Evolutionary conservation across 2,329 filamentous ascomycete species (phyloP), one percentile per base, ranked within the genome.

Genomic region (Fusarium concolor): DNA sequence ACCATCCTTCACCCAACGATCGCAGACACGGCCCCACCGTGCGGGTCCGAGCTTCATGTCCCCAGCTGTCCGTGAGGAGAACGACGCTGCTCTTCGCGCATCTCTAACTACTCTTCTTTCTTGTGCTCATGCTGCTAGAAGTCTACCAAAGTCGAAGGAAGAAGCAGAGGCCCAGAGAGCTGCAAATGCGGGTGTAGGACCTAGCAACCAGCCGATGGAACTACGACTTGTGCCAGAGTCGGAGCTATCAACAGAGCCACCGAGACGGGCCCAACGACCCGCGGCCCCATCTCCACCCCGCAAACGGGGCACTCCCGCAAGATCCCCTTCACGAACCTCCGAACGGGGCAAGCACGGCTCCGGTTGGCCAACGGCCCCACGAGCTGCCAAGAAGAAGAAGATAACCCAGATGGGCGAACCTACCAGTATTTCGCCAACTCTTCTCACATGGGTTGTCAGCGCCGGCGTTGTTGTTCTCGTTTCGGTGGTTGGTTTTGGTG

Each of bases 41-140:
- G 78, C 76, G 42, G 75, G 82, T 52, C 79, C 85, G 66, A 91
- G 89, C 77, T 88, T 92, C 76, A 87, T 93, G 76, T 90, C 91
- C 0, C 90, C 92, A 2, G 87, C 88, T 5, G 89, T 92, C 72
- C 92, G 93, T 71, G 90, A 92, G 46, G 94, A 98, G 72, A 94
- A 98, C 73, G 96, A 99, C 73, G 96, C 94, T 29, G 96, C 94
- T 3, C 85, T 99, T 12, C 90, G 96, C 33, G 94, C 96, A 20
- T 97, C 93, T 47, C 85, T 99, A n/a, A 97, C 94, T 1, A 98
- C 96, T 0, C 86, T 99, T 14, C 87, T 99, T 14, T 97, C 95
- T n/a, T 97, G 93, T 74, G 95, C 94, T 0, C 94, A 94, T 5
- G 96, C 95, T 1, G 96, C 95, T 2, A 88, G 96, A 42, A 91